These are phyloP conservation scores for Prototheca wickerhamii DNA, from an alignment of 163 green algal species.

Conservation along the genomic window DNA sequence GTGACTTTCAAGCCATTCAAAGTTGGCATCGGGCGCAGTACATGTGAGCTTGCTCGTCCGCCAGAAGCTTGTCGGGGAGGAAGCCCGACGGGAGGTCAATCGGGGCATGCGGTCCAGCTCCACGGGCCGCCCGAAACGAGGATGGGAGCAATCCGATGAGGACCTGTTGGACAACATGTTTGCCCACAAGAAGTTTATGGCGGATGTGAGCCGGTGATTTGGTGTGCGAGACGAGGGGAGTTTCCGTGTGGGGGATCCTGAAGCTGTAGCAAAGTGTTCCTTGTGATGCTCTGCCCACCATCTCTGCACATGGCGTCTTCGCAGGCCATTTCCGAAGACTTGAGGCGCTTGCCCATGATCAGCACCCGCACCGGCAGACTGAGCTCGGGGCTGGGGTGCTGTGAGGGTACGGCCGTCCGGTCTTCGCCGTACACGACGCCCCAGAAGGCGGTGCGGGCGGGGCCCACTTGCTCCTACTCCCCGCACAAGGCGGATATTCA, in stretches of 20 bases:
- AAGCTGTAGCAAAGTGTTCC: no score
- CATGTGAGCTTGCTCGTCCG: neutral
- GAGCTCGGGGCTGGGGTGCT: no score
- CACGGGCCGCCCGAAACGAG: neutral
- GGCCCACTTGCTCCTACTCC: no score
- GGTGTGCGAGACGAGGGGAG: no score
- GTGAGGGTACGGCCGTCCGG: neutral
- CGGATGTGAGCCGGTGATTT: conserved; percentile 1
- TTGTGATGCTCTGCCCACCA: neutral
- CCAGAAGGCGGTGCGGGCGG: neutral
- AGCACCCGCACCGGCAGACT: neutral
- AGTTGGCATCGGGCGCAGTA: neutral
- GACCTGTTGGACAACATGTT: conserved; percentile 20
- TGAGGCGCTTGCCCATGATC: neutral
- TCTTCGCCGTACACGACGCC: neutral
- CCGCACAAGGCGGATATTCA: neutral
- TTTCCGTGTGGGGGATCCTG: no score
- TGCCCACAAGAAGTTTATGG: conserved; percentile 11
- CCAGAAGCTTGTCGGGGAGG: neutral
- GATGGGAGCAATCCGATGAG: conserved; percentile 12
- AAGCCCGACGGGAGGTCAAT: no score
- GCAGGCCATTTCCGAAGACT: neutral
- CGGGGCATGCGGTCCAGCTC: neutral
- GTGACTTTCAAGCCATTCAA: neutral
- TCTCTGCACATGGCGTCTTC: neutral